Base-by-base conservation (phyloP, 768 basidiomycete genomes). In the Calvatia gigantea region DNA sequence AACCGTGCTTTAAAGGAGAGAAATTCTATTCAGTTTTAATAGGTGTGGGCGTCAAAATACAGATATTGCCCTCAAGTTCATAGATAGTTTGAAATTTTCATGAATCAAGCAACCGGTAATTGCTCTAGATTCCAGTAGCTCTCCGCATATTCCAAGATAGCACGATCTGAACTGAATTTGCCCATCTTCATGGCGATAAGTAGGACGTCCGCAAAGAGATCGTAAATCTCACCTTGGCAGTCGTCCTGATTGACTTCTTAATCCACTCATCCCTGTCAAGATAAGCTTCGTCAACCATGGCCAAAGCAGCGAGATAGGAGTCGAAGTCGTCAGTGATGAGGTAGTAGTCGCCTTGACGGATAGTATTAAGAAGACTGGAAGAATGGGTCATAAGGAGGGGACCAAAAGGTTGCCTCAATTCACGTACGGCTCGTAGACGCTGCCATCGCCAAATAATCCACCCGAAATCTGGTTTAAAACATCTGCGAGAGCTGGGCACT, bases 101-200 rank as follows among this genome's bases (percentile, higher is more conserved):
- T 28, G 19, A 27, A 15, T 19, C 41, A 57, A 29, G 59, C 32
- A 6, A 74, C 66, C 3, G 69, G 52, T 8, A 63, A 66, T 3
- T 78, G 74, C 63, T 90, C 87, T 37, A 89, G 75, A 67, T 87
- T 90, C 87, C 87, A 90, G 70, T 86, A 89, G 63, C 85, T 84
- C 70, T 96, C 93, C 1, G 93, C 94, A 63, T 96, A 96, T 67
- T 94, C 89, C 61, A 85, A 83, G 65, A 97, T 95, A 3, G 93
- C 91, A 50, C 95, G 81, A 68, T 98, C 96, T 31, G 90, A 91
- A 69, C 92, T 94, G 77, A 98, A 98, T 66, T 94, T 95, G 69
- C 94, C 94, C 94, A 97, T 98, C 84, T 87, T 56, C 12, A 35
- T 50, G 31, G 31, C 21, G 37, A 7, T n/a, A 8, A 15, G 39